Conservation (phyloP, 2,329 filamentous ascomycete genomes). For the Stemphylium vesicarium region DNA sequence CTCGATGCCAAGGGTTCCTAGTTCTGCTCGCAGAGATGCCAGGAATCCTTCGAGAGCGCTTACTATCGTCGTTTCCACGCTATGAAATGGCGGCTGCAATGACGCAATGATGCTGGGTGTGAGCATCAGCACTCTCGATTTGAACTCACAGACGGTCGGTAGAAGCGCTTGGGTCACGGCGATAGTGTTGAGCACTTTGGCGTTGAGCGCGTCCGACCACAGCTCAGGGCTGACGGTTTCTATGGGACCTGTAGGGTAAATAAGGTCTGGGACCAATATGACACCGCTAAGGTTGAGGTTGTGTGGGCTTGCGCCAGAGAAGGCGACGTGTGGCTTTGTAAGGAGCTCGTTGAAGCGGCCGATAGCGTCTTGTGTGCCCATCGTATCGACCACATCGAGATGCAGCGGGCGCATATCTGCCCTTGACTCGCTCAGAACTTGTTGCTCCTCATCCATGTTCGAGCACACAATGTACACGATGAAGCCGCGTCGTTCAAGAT, state of each 20-base stretch:
- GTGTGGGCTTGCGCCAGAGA: conserved; percentile 76
- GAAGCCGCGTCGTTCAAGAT: conserved; percentile 89
- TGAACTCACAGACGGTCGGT: conserved; percentile 57
- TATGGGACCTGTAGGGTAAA: conserved; percentile 82
- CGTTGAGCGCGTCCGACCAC: conserved; percentile 91
- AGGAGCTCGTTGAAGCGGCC: conserved; percentile 75
- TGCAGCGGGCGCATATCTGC: conserved; percentile 81
- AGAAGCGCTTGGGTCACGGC: conserved; percentile 88
- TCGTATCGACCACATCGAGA: conserved; percentile 81
- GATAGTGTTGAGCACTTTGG: conserved; percentile 87
- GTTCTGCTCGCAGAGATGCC: conserved; percentile 78
- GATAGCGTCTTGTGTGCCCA: conserved; percentile 71
- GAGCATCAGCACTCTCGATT: conserved; percentile 74
- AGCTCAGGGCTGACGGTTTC: conserved; percentile 82
- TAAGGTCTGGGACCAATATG: conserved; percentile 79
- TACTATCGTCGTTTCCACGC: conserved; percentile 84
- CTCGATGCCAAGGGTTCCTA: conserved; percentile 75
- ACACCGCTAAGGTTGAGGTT: conserved; percentile 78
- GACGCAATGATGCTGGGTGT: conserved; percentile 82
- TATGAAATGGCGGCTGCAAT: conserved; percentile 79
- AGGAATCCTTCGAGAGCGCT: conserved; percentile 87
- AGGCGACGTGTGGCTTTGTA: conserved; percentile 75
- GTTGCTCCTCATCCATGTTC: conserved; percentile 81
- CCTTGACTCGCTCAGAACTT: conserved; percentile 77
- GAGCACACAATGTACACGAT: conserved; percentile 91